Percentiles rank a stretch among this genome's conserved stretches.
These are phyloP conservation scores for Oryza glaberrima DNA, from an alignment of 176 grass and related monocot genomes.

Conservation along the genomic window DNA sequence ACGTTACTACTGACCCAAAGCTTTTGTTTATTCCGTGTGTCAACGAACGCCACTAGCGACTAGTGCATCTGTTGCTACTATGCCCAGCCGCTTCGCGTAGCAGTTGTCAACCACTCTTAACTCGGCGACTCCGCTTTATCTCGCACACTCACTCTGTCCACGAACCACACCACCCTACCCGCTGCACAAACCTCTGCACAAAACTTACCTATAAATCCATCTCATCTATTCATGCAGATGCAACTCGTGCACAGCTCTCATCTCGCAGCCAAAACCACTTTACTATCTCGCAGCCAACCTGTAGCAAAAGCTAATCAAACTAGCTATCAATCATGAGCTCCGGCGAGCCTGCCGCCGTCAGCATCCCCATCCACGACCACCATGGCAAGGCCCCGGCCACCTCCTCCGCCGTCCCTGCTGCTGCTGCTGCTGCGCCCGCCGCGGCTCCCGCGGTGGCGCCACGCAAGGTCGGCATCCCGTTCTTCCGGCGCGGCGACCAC, in stretches of 20 bases:
- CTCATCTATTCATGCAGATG: background rate
- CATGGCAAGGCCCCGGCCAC: slow-evolving; percentile 44
- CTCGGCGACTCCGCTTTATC: background rate
- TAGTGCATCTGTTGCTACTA: background rate
- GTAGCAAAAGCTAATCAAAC: background rate
- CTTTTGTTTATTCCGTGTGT: background rate
- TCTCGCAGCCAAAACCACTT: background rate
- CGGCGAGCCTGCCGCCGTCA: slow-evolving; percentile 60
- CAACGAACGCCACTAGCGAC: background rate
- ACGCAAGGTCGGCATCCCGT: slow-evolving; percentile 37
- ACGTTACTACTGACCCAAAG: background rate
- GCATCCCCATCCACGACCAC: slow-evolving; percentile 54
- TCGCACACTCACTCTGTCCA: background rate
- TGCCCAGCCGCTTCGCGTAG: slow-evolving; percentile 13
- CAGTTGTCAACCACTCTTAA: slow-evolving; percentile 42
- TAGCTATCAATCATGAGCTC: slow-evolving; percentile 56
- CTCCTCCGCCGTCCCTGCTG: background rate
- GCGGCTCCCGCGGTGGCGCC: slow-evolving; percentile 1
- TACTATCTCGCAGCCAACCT: background rate
- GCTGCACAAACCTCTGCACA: background rate
- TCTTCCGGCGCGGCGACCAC: slow-evolving; percentile 44
- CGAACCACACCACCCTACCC: slow-evolving; percentile 17
- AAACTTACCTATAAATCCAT: background rate
- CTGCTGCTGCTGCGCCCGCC: background rate
- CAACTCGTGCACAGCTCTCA: background rate